Evolutionary conservation across 768 basidiomycete genomes (phyloP).

Genomic region (Suillus lakei): DNA sequence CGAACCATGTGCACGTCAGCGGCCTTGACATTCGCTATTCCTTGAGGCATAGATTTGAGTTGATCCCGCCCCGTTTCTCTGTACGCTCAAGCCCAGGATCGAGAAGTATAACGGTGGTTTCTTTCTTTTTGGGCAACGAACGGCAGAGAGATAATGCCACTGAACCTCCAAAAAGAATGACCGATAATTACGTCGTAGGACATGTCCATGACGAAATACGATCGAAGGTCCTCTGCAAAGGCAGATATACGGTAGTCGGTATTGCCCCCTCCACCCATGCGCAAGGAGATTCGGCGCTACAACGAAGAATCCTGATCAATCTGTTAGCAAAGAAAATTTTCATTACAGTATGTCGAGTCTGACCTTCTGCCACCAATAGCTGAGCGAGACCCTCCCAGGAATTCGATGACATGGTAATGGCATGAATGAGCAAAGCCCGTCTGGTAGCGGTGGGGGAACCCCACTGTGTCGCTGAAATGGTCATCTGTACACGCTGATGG

Average conservation of each 20-base stretch:
- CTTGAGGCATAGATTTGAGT: neutral
- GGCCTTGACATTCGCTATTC: conserved; percentile 1
- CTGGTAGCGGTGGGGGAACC: conserved; percentile 7
- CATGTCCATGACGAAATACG: conserved; percentile 6
- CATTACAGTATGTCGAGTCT: neutral
- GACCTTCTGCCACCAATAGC: conserved; percentile 10
- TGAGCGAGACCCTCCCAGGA: conserved; percentile 14
- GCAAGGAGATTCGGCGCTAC: conserved; percentile 13
- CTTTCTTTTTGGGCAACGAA: neutral
- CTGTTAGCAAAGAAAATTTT: neutral
- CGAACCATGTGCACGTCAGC: neutral
- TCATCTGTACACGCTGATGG: neutral
- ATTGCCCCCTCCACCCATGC: conserved; percentile 6
- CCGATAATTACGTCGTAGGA: neutral
- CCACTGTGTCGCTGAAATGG: conserved; percentile 14
- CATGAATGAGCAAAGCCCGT: conserved; percentile 17
- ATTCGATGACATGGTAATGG: conserved; percentile 8
- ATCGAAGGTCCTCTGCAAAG: conserved; percentile 6
- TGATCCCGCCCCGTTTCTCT: neutral
- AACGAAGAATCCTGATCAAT: conserved; percentile 11
- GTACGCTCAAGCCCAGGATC: conserved; percentile 9
- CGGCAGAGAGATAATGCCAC: neutral
- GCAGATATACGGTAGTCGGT: conserved; percentile 1
- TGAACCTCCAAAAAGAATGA: neutral
- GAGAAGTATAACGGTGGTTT: neutral